Evolutionary conservation across 1,139 yeast species (phyloP).

Genomic region (Saccharomycopsis phalli): DNA sequence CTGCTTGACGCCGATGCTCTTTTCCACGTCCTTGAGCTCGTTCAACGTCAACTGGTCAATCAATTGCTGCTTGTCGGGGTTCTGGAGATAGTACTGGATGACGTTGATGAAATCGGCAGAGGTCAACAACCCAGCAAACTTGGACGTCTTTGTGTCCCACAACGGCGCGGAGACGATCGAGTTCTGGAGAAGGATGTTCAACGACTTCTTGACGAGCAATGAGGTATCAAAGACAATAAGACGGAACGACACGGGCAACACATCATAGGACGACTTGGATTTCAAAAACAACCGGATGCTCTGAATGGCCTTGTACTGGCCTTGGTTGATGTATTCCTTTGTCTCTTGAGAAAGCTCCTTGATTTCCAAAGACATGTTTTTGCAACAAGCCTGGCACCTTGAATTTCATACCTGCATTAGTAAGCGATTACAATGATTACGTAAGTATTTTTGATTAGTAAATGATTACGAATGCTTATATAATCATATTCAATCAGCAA

Average conservation of each 20-base stretch:
- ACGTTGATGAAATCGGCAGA: conserved; percentile 92
- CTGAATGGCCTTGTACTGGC: conserved; percentile 58
- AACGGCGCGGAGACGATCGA: conserved; percentile 94
- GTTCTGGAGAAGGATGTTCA: conserved; percentile 84
- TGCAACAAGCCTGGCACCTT: no score
- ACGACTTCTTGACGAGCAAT: conserved; percentile 78
- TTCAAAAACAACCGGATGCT: conserved; percentile 79
- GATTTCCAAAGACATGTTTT: no score
- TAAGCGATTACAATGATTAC: no score
- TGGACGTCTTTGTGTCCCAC: conserved; percentile 85
- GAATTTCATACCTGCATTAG: no score
- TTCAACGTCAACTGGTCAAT: conserved; percentile 82
- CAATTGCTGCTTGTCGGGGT: conserved; percentile 80
- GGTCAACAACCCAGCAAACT: conserved; percentile 91
- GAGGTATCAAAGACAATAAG: conserved; percentile 91
- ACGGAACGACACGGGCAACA: conserved; percentile 89
- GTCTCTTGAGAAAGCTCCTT: no score
- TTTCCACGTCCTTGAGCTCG: conserved; percentile 79
- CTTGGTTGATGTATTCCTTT: conserved; percentile 25
- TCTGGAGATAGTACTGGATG: conserved; percentile 84
- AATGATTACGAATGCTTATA: no score
- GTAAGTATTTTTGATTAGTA: no score
- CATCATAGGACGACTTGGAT: conserved; percentile 92
- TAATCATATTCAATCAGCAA: no score
- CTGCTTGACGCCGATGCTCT: conserved; percentile 80